Evolutionary conservation across 805 yeast genomes (phyloP).

Genomic region (Saccharomyces mikatae): DNA sequence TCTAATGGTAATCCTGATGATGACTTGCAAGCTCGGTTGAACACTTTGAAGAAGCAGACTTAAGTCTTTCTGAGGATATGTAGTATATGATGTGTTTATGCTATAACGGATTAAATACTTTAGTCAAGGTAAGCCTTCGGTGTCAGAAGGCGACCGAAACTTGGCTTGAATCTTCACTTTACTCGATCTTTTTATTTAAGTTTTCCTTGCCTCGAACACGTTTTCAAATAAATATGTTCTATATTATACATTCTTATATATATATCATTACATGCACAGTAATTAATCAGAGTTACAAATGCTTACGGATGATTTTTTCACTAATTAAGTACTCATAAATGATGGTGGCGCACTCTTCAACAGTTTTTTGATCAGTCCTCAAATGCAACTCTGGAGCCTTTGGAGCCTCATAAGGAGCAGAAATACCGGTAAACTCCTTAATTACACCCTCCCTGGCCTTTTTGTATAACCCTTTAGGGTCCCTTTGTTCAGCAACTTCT

Average conservation of each 20-base stretch:
- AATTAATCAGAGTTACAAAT: background rate
- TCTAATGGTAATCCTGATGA: constrained; percentile 47
- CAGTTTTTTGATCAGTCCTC: constrained; percentile 57
- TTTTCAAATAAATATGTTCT: background rate
- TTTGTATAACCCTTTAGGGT: constrained; percentile 93
- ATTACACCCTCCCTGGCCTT: constrained; percentile 94
- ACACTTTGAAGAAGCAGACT: constrained; percentile 57
- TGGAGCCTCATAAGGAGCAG: constrained; percentile 95
- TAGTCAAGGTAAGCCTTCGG: background rate
- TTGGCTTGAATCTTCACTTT: background rate
- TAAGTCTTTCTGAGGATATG: background rate
- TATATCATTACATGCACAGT: background rate
- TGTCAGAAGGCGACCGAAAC: background rate
- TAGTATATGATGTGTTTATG: background rate
- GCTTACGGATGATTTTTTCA: constrained; percentile 30
- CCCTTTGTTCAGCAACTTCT: constrained; percentile 92
- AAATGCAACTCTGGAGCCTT: constrained; percentile 74
- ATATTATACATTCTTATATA: background rate
- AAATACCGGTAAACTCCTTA: constrained; percentile 90
- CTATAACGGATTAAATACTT: background rate
- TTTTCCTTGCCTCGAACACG: background rate
- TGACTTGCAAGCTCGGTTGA: constrained; percentile 80
- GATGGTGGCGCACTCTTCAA: constrained; percentile 73
- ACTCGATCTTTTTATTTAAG: background rate
- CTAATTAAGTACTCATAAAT: constrained; percentile 60